A percentile compares a stretch with the other conserved stretches of the same genome.
Conservation (phyloP, 768 basidiomycete genomes). For the Nidula microcarpa region DNA sequence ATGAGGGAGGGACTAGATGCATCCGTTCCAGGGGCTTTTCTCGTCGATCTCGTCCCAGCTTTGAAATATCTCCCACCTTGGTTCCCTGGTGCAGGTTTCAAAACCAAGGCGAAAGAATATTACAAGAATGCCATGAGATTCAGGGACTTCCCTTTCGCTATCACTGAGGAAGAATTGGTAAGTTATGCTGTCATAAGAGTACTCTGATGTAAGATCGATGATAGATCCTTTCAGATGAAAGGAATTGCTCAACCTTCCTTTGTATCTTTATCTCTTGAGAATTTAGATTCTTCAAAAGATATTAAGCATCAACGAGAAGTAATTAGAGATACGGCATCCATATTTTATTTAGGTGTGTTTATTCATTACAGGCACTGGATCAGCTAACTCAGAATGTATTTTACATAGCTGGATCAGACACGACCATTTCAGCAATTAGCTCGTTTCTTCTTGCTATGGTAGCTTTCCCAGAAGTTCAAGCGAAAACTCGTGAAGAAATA, state of each 20-base stretch:
- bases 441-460: not conserved
- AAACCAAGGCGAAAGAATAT: not conserved
- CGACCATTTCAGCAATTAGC: not conserved
- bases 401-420: not conserved
- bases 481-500: not conserved
- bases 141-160: not conserved
- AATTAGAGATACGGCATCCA: not conserved
- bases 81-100: not conserved
- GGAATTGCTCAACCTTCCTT: not conserved
- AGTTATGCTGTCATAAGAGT: not conserved
- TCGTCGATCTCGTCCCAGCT: not conserved
- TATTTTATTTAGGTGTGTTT: not conserved
- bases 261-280: not conserved
- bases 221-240: no score
- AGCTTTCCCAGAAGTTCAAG: not conserved
- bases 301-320: not conserved
- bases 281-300: not conserved
- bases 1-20: not conserved
- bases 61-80: not conserved
- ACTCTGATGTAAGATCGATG: no score
- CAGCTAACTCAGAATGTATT: not conserved
- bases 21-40: not conserved
- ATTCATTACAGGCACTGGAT: not conserved
- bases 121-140: not conserved
- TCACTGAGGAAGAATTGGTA: not conserved